Conservation (phyloP, 2,329 filamentous ascomycete species). For the Diaporthe ampelina region DNA sequence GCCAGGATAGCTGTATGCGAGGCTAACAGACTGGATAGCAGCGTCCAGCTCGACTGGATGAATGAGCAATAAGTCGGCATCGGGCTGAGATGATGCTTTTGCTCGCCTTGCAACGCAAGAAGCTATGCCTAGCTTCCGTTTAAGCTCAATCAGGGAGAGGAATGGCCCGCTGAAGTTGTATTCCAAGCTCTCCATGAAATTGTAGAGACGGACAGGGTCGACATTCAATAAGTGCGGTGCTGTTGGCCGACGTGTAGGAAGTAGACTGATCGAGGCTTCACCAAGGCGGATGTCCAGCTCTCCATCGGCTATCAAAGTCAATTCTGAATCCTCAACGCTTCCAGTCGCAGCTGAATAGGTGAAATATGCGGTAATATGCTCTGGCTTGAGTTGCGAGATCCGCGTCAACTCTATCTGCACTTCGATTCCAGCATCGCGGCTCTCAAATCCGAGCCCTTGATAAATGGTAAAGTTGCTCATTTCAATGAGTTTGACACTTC, state of each 20-base stretch:
- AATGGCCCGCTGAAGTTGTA: conserved; percentile 38
- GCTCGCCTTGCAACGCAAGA: conserved; percentile 18
- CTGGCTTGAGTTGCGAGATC: not conserved
- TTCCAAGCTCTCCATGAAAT: conserved; percentile 27
- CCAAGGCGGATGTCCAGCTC: not conserved
- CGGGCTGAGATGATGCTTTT: not conserved
- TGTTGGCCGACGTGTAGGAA: not conserved
- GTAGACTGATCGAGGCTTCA: not conserved
- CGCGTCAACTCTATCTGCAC: not conserved
- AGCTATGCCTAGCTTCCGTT: conserved; percentile 6
- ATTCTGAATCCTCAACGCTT: not conserved
- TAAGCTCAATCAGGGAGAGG: conserved; percentile 2
- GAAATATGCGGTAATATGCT: not conserved
- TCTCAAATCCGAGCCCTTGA: conserved; percentile 40
- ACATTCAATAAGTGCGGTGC: conserved; percentile 1
- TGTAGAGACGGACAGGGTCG: conserved; percentile 34
- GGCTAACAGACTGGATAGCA: conserved; percentile 19
- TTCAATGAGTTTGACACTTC: conserved; percentile 35
- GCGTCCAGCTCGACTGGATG: conserved; percentile 29
- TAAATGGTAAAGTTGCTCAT: conserved; percentile 43
- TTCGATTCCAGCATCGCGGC: conserved; percentile 34
- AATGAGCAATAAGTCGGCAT: conserved; percentile 8
- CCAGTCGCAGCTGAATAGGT: conserved; percentile 11
- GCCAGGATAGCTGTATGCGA: conserved; percentile 31
- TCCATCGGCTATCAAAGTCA: conserved; percentile 12